phyloP scores from a whole-genome alignment of 305 asterid species.

The Fraxinus dipetala region DNA sequence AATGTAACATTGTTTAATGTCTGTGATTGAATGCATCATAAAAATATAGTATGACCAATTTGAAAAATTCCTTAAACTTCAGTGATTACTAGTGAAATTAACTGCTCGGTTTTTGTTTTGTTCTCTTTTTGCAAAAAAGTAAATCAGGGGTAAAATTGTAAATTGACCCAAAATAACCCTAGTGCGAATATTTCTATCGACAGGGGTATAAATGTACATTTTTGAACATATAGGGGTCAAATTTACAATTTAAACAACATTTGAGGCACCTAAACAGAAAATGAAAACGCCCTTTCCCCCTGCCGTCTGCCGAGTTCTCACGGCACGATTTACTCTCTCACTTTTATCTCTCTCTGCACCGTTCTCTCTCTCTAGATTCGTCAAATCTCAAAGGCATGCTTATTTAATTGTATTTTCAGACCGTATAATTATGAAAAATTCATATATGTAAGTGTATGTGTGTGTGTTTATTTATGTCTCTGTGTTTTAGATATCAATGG shows the following conservation, averaged over 20 bases:
- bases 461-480: conserved; percentile 5
- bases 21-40: background rate
- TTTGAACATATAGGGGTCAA: background rate
- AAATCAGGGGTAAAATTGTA: background rate
- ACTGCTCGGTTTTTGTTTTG: background rate
- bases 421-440: background rate
- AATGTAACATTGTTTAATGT: background rate
- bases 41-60: background rate
- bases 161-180: conserved; percentile 1
- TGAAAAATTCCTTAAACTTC: background rate
- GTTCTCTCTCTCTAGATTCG: background rate
- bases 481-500: conserved; percentile 3
- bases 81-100: background rate
- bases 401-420: background rate
- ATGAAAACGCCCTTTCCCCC: conserved; percentile 6
- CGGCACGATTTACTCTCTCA: conserved; percentile 33
- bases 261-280: conserved; percentile 1
- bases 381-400: background rate
- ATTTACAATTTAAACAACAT: background rate
- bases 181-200: background rate
- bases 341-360: conserved; percentile 12
- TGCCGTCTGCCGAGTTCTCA: conserved; percentile 23
- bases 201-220: background rate
- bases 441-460: background rate
- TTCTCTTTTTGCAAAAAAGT: background rate